A percentile compares a stretch with the other conserved stretches of the same genome.
These are phyloP conservation scores for Excoecaria agallocha DNA, from an alignment of 345 rosid species.

Conservation along the genomic window DNA sequence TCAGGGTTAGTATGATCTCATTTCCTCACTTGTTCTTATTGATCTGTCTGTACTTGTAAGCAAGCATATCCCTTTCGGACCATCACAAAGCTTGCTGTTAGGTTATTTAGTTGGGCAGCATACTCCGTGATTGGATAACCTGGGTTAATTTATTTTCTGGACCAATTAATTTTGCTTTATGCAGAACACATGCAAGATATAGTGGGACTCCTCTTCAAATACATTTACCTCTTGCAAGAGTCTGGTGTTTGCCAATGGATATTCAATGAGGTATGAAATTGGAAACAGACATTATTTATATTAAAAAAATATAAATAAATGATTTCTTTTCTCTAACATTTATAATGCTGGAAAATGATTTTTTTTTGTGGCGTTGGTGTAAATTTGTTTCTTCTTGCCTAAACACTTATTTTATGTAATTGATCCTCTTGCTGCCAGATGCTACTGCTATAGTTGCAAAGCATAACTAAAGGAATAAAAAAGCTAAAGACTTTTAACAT, in stretches of 20 bases:
- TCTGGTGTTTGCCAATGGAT: slow-evolving; percentile 88
- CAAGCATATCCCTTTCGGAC: not conserved
- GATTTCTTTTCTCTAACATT: too few relatives aligned
- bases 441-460: too few relatives aligned
- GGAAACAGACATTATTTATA: not conserved
- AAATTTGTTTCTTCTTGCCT: not conserved
- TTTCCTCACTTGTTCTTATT: not conserved
- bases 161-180: slow-evolving; percentile 3
- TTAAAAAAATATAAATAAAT: not conserved
- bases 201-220: slow-evolving; percentile 75
- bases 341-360: not conserved
- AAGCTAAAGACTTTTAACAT: not conserved
- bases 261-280: slow-evolving; percentile 78
- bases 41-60: slow-evolving; percentile 12
- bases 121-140: not conserved
- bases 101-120: not conserved
- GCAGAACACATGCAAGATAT: slow-evolving; percentile 81
- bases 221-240: slow-evolving; percentile 63
- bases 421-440: too few relatives aligned
- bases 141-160: not conserved
- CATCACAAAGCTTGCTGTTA: not conserved
- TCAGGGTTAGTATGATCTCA: slow-evolving; percentile 56
- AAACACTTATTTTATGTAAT: not conserved
- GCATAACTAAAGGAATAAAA: too few relatives aligned
- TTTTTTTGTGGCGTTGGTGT: not conserved